These are phyloP conservation scores for Populus tremula DNA, from an alignment of 345 rosid species.

Conservation along the genomic window DNA sequence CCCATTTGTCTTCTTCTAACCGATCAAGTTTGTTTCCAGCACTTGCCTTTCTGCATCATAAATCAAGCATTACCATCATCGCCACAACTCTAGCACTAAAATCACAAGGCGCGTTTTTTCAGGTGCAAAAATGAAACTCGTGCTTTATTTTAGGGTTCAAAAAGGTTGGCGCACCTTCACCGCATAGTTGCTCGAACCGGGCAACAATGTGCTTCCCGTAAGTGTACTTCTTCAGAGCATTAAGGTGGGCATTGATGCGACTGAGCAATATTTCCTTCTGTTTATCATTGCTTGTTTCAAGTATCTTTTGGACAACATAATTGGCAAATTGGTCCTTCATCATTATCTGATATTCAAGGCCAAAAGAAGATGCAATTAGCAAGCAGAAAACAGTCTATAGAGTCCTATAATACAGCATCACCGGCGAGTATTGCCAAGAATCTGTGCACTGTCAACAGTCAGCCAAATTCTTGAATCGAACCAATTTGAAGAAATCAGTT, in stretches of 20 bases:
- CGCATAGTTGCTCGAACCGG: conserved; percentile 79
- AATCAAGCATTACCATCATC: neutral
- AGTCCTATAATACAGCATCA: too few species aligned
- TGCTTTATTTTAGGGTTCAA: too few species aligned
- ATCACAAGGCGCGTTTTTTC: too few species aligned
- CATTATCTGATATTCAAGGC: conserved; percentile 52
- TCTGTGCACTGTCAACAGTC: neutral
- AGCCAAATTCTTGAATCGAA: neutral
- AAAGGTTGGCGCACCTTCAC: conserved; percentile 52
- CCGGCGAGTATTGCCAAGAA: too few species aligned
- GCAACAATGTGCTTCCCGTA: conserved; percentile 97
- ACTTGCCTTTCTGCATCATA: conserved; percentile 3
- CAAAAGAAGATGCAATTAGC: conserved; percentile 1
- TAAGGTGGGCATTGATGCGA: conserved; percentile 59
- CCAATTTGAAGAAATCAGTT: neutral
- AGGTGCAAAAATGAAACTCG: too few species aligned
- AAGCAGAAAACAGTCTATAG: too few species aligned
- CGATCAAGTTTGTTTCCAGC: neutral
- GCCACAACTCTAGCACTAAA: neutral
- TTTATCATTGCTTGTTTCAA: conserved; percentile 63
- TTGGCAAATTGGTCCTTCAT: conserved; percentile 98
- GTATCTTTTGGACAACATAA: conserved; percentile 91
- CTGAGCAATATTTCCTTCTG: conserved; percentile 63
- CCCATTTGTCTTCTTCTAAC: neutral
- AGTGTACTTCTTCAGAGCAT: conserved; percentile 87